phyloP scores from a whole-genome alignment of 2,329 filamentous ascomycete genomes.

The Fusarium sp. region DNA sequence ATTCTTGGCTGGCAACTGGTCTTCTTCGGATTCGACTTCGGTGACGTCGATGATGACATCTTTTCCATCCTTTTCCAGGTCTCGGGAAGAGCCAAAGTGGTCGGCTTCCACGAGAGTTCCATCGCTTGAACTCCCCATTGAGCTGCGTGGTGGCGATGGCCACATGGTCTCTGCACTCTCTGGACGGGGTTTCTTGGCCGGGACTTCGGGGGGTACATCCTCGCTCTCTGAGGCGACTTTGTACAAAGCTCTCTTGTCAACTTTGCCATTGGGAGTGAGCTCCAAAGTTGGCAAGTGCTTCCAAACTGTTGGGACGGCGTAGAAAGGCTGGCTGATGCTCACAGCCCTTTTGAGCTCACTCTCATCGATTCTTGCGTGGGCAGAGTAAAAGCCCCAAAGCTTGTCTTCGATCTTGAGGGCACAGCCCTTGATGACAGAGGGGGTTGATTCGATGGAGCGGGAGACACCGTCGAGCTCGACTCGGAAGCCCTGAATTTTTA shows the following conservation, averaged over 20 bases:
- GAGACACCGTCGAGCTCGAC: slow-evolving; percentile 9
- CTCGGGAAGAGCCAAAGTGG: background rate
- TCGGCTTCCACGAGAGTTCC: background rate
- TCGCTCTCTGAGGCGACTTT: background rate
- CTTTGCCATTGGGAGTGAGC: slow-evolving; percentile 31
- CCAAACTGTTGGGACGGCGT: slow-evolving; percentile 28
- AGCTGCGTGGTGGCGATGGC: background rate
- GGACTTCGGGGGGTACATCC: background rate
- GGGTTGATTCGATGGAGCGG: background rate
- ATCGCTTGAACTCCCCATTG: slow-evolving; percentile 1
- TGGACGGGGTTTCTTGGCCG: background rate
- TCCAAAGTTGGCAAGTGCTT: slow-evolving; percentile 16
- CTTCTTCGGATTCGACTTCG: slow-evolving; percentile 12
- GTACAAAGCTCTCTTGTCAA: slow-evolving; percentile 20
- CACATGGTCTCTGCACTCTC: slow-evolving; percentile 12
- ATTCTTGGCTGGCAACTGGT: slow-evolving; percentile 23
- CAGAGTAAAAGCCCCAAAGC: slow-evolving; percentile 17
- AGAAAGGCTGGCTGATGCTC: slow-evolving; percentile 21
- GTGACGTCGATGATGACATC: background rate
- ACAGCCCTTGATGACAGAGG: slow-evolving; percentile 1
- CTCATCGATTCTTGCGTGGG: slow-evolving; percentile 13
- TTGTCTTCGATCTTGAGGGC: slow-evolving; percentile 1
- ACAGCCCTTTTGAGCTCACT: slow-evolving; percentile 11
- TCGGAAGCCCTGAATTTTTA: slow-evolving; percentile 21
- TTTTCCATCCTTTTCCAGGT: slow-evolving; percentile 19